phyloP scores from a whole-genome alignment of 768 basidiomycete genomes.

The Ramaria sp. region DNA sequence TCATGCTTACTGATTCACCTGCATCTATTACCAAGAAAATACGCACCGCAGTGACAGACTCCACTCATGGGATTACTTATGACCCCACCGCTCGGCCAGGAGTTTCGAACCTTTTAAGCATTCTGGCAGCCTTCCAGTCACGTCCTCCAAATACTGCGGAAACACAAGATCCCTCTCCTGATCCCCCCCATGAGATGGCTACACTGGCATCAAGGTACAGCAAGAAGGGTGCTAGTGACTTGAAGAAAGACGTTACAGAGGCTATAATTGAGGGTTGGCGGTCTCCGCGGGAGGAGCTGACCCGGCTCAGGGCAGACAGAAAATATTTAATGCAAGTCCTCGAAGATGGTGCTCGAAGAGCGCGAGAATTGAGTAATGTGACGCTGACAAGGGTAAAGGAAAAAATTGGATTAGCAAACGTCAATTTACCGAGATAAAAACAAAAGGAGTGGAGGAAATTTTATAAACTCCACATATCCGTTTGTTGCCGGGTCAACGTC shows the following conservation, averaged over 20 bases:
- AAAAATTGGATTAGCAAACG: constrained; percentile 44
- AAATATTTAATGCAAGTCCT: constrained; percentile 55
- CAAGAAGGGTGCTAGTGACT: constrained; percentile 44
- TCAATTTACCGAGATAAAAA: too few relatives aligned
- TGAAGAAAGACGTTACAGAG: constrained; percentile 70
- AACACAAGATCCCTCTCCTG: not conserved
- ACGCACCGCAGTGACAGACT: constrained; percentile 78
- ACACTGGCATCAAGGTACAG: constrained; percentile 40
- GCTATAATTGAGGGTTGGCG: constrained; percentile 60
- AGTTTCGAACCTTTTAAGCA: constrained; percentile 68
- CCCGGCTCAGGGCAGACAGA: constrained; percentile 46
- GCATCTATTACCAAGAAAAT: constrained; percentile 58
- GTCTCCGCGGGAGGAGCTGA: constrained; percentile 58
- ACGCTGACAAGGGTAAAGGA: constrained; percentile 62
- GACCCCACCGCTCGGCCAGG: constrained; percentile 77
- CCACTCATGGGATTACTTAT: constrained; percentile 60
- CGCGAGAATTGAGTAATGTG: constrained; percentile 43
- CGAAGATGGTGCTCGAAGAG: constrained; percentile 48
- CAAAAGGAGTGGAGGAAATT: too few relatives aligned
- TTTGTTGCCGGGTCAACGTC: too few relatives aligned
- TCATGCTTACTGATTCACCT: constrained; percentile 71
- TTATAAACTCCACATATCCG: too few relatives aligned
- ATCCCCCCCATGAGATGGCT: constrained; percentile 35
- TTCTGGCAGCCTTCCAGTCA: constrained; percentile 51
- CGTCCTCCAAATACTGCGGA: not conserved